Evolutionary conservation across 306 rosid genomes (phyloP).

Genomic region (Cicer bijugum): DNA sequence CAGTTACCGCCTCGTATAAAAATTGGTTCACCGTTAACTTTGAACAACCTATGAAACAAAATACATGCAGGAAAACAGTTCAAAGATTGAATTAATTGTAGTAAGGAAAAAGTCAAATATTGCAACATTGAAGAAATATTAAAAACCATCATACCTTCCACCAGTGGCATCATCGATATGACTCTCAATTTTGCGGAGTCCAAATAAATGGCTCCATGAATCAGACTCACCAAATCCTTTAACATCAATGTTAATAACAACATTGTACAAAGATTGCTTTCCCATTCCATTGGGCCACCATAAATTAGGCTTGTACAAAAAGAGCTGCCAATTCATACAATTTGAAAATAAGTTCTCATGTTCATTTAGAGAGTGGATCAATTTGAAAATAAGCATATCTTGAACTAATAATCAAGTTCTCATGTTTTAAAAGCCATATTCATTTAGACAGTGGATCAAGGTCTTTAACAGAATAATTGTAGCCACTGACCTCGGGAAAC

Average conservation of each 20-base stretch:
- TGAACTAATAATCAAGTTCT: conserved; percentile 13
- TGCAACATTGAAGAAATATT: background rate
- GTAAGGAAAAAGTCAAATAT: background rate
- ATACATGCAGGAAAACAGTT: conserved; percentile 31
- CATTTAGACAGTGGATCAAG: background rate
- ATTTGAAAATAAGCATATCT: conserved; percentile 38
- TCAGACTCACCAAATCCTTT: conserved; percentile 89
- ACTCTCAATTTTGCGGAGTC: conserved; percentile 92
- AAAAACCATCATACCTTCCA: conserved; percentile 65
- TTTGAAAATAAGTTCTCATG: conserved; percentile 33
- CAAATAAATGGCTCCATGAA: conserved; percentile 78
- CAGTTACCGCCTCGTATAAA: conserved; percentile 95
- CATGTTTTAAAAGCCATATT: conserved; percentile 13
- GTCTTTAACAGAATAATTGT: conserved; percentile 12
- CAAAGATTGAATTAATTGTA: conserved; percentile 6
- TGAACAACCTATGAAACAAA: conserved; percentile 72
- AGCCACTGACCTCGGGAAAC: conserved; percentile 77
- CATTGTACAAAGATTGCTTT: conserved; percentile 79
- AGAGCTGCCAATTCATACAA: conserved; percentile 68
- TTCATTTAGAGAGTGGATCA: background rate
- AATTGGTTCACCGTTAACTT: conserved; percentile 92
- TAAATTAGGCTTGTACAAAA: conserved; percentile 90
- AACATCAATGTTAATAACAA: conserved; percentile 66
- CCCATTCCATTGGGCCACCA: conserved; percentile 99
- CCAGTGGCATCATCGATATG: conserved; percentile 77